Base-by-base conservation (phyloP, 2,329 filamentous ascomycete genomes). In the Ambrosiella xylebori region DNA sequence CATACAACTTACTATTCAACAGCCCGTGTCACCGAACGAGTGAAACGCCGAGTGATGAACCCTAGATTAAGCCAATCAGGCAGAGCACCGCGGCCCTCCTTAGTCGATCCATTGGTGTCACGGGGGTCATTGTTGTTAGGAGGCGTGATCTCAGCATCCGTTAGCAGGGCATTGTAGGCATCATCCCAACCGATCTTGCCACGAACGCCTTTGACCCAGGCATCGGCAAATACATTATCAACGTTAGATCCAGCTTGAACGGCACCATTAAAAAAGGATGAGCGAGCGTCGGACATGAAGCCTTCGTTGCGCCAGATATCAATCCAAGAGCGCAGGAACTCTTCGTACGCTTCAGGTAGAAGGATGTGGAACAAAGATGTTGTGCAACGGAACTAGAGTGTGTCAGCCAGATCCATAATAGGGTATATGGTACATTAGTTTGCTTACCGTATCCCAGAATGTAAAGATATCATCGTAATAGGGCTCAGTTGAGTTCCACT, bases 401-500 rank as follows among this genome's bases (percentile, higher is more conserved):
- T 56, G 15, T 40, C 12, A 17, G 40, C 15, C 3, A 47, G 17
- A 9, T 15, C 40, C 54, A 5, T 11, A 3, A 37, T 36, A 39
- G 39, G 37, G 13, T n/a, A 13, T 35, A 52, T 27, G 27, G 27
- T 9, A 17, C 35, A 38, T 38, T 7, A 40, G 47, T 35, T 17
- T 8, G 56, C 63, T 56, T 57, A 66, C 63, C 35, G 65, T 68
- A 60, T 80, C 77, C 84, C 84, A 87, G 19, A 84, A 75, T 0
- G 84, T 86, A 64, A 85, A 86, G 13, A 83, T 78, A 60, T 87
- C 84, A 60, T 85, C 80, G 64, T 84, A 87, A 64, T 85, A 86
- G 1, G 84, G 83, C 66, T 87, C 84, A 0, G 65, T 63, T 1
- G 79, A 82, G 1, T 70, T 65, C 83, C 84, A 87, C 0, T 74